Evolutionary conservation across 2,329 filamentous ascomycete species (phyloP), one percentile per base, ranked within the genome.

Genomic region (Epichloe sylvatica): DNA sequence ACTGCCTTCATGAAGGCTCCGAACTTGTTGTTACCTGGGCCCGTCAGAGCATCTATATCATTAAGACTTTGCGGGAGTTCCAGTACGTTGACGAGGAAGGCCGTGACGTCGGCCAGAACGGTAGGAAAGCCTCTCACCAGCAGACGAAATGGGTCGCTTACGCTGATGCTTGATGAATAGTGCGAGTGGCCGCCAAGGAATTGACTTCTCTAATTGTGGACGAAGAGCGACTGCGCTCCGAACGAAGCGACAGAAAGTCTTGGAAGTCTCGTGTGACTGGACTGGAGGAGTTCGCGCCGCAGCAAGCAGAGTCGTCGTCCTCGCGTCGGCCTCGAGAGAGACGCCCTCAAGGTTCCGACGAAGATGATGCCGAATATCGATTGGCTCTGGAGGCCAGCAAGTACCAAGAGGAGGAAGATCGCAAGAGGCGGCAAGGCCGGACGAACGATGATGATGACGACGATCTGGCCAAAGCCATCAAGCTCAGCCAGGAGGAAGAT

Each of bases 211-310:
- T 98, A 52, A 85, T 98, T 57, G 72, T 94, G 61, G 92, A 98
- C 64, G 92, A 98, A 67, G 92, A 97, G 60, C 81, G 92, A 62
- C 70, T 98, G 60, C 84, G 90, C 57, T 83, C 81, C 54, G 92
- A 98, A 71, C 83, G 92, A 62, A 87, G 80, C 60, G 92, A 97
- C 65, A 81, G 92, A 50, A 94, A 89, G 65, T 81, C 86, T 2
- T 98, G 92, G 92, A 98, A 98, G 69, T 94, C 90, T 47, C 85
- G 92, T 52, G 92, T 98, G 36, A 89, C 83, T 34, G 92, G 92
- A 19, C 81, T 97, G 41, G 92, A 97, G 56, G 91, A 97, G 62
- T 86, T 79, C 57, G 80, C 66, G 19, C 71, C 70, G 40, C 69
- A 68, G 55, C 68, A 72, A 12, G 59, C 62, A 43, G 67, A 70